Evolutionary conservation across 306 rosid species (phyloP), one percentile per base, ranked within the genome.

Genomic region (Vigna nakashimae): DNA sequence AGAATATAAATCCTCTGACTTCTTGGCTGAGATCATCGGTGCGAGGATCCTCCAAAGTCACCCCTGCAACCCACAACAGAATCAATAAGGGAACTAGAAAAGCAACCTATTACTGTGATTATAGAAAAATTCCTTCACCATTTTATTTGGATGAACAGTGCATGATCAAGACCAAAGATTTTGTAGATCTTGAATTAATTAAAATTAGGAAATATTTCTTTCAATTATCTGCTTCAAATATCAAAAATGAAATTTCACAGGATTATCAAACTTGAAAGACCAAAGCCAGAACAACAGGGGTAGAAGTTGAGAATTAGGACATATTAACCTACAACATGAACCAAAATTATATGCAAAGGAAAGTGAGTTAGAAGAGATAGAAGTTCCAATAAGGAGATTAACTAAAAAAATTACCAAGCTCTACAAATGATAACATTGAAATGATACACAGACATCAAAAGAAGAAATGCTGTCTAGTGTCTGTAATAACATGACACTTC

Each of bases 21-120:
- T 95, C 98, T 92, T 95, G 98, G 86, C 89, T 95, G 78, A 95
- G 98, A 88, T 95, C 98, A 91, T 95, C 98, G 3, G 89, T 95
- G 59, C 86, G 93, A 76, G 98, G 96, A 89, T 95, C 98, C 89
- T 95, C 98, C 76, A 95, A 67, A 32, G 92, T 92, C 84, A 95
- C 91, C 73, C 97, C 98, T 92, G 82, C 85, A 83, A 80, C 63
- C 75, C 75, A 78, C 71, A 86, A 65, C 56, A 10, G 22, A 53
- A 81, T 24, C 20, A 65, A 66, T 76, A 13, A 60, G 62, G 58
- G 53, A 50, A 74, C 66, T 69, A 75, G 59, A 65, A 76, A 50
- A 11, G 57, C 56, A 48, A 66, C 79, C 32, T 26, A 65, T 59
- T 64, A 16, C 69, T 24, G 10, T 59, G 13, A 50, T 20, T 46